Evolutionary conservation across 306 rosid species (phyloP).

Genomic region (Canavalia ensiformis): DNA sequence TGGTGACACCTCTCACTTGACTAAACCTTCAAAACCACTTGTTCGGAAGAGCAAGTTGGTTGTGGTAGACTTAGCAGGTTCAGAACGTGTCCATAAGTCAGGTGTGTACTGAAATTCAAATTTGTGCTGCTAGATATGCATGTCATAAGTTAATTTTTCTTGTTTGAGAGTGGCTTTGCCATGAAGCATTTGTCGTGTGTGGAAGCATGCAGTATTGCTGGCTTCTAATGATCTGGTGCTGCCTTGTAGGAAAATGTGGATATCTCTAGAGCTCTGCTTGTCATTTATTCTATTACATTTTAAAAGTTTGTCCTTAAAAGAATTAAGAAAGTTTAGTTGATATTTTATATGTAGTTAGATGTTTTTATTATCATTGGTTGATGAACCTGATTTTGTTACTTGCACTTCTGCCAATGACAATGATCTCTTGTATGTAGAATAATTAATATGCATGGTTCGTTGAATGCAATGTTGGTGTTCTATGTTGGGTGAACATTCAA

Average conservation of each 20-base stretch:
- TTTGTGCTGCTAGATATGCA: slow-evolving; percentile 17
- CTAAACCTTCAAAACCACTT: slow-evolving; percentile 80
- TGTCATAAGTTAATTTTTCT: slow-evolving; percentile 29
- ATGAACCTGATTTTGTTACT: slow-evolving; percentile 3
- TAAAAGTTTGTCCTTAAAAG: neutral
- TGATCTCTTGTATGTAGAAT: slow-evolving; percentile 6
- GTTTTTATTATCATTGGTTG: slow-evolving; percentile 1
- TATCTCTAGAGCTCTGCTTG: slow-evolving; percentile 9
- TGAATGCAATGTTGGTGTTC: slow-evolving; percentile 4
- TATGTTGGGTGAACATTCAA: neutral
- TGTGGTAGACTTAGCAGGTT: slow-evolving; percentile 98
- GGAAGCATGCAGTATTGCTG: slow-evolving; percentile 31
- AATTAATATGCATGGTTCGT: neutral
- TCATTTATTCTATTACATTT: slow-evolving; percentile 9
- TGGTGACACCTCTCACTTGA: slow-evolving; percentile 75
- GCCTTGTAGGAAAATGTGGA: slow-evolving; percentile 15
- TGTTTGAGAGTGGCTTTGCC: slow-evolving; percentile 31
- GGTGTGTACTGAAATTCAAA: slow-evolving; percentile 60
- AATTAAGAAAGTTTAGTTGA: slow-evolving; percentile 27
- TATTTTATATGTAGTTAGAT: slow-evolving; percentile 20
- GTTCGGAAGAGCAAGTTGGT: slow-evolving; percentile 93
- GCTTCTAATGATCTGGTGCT: neutral
- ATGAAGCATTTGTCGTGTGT: slow-evolving; percentile 32
- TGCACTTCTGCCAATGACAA: slow-evolving; percentile 25
- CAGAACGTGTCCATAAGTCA: slow-evolving; percentile 97